Percentiles rank a stretch among this genome's conserved stretches.
Evolutionary conservation across 495 filamentous ascomycete species (phyloP).

Genomic region (Neurospora sp.): DNA sequence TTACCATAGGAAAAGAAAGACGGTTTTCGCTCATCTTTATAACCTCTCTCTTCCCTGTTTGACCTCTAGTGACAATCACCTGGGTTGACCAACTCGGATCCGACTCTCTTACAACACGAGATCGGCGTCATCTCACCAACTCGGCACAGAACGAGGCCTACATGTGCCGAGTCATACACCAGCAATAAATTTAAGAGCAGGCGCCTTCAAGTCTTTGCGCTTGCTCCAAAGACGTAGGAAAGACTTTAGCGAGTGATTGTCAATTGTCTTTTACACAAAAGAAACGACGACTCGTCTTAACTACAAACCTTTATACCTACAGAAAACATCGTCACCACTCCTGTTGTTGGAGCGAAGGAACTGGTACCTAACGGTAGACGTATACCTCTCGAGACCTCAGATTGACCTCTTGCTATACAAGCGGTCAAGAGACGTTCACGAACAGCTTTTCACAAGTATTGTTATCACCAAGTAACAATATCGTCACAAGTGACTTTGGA

Average conservation of each 20-base stretch:
- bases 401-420: conserved; percentile 4
- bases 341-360: background rate
- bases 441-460: background rate
- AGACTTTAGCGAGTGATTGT: conserved; percentile 32
- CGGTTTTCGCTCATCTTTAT: background rate
- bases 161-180: conserved; percentile 22
- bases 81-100: background rate
- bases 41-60: background rate
- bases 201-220: conserved; percentile 56
- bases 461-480: background rate
- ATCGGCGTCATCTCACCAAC: conserved; percentile 9
- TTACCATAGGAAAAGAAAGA: background rate
- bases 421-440: background rate
- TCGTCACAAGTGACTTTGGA: background rate
- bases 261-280: background rate
- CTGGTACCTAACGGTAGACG: background rate
- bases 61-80: background rate
- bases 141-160: conserved; percentile 14
- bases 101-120: conserved; percentile 3
- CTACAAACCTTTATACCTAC: background rate
- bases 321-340: background rate
- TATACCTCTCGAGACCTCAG: background rate
- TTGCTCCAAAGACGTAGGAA: conserved; percentile 42
- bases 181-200: conserved; percentile 27
- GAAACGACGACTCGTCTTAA: conserved; percentile 2